Evolutionary conservation across 2,329 filamentous ascomycete species (phyloP).

Genomic region (Ceratocystis eucalypticola): DNA sequence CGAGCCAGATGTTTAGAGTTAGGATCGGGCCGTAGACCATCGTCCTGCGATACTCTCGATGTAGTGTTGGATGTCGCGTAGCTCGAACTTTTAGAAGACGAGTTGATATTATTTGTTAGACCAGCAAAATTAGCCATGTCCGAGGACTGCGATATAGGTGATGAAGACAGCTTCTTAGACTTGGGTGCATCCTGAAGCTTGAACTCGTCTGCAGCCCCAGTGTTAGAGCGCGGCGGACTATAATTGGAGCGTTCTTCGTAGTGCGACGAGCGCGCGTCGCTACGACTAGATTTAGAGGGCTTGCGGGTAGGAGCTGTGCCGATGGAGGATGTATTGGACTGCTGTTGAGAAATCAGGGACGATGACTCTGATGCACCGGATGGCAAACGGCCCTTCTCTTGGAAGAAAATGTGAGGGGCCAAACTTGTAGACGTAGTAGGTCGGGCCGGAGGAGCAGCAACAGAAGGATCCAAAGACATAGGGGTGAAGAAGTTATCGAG

Average conservation of each 20-base stretch:
- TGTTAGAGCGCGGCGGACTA: constrained; percentile 24
- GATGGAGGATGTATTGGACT: constrained; percentile 9
- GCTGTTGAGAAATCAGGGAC: constrained; percentile 6
- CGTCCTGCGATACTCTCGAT: constrained; percentile 11
- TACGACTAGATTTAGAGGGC: constrained; percentile 34
- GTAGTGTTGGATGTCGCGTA: constrained; percentile 8
- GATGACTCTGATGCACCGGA: constrained; percentile 15
- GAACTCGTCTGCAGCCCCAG: constrained; percentile 43
- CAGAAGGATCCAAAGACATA: constrained; percentile 57
- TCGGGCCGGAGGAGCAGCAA: constrained; percentile 34
- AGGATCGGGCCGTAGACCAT: constrained; percentile 6
- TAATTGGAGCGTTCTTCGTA: constrained; percentile 22
- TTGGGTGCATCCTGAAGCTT: constrained; percentile 71
- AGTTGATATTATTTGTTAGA: constrained; percentile 14
- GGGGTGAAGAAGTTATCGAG: constrained; percentile 64
- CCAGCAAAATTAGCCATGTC: constrained; percentile 19
- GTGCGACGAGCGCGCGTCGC: constrained; percentile 29
- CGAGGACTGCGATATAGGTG: constrained; percentile 25
- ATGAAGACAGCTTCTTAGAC: constrained; percentile 35
- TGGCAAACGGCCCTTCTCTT: constrained; percentile 61
- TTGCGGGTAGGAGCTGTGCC: constrained; percentile 29
- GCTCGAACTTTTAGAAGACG: constrained; percentile 15
- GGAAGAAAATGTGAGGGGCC: constrained; percentile 73
- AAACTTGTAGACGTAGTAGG: constrained; percentile 40
- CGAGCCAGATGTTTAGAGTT: constrained; percentile 39